Base-by-base conservation (phyloP, 2,329 filamentous ascomycete species). In the Colletotrichum sidae region DNA sequence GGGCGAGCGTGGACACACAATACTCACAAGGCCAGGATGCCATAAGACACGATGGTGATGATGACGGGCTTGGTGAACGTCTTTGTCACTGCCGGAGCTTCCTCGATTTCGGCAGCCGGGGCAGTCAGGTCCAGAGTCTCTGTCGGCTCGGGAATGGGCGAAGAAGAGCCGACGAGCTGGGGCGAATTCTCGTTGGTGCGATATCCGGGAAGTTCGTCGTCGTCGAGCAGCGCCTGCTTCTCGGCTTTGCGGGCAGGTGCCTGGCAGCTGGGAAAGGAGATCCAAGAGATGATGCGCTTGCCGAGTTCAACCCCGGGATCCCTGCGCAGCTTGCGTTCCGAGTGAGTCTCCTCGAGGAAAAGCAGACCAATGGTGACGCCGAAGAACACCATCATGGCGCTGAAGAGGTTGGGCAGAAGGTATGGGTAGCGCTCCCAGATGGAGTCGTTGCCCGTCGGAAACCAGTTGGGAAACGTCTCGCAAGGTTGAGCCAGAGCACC, bases 331-430 rank as follows among this genome's bases (percentile, higher is more conserved):
- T 92, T 97, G 81, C 92, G 92, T 75, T 92, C 89, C 54, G 90
- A 86, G 74, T 99, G 96, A 1, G 96, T 98, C 80, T 99, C 96
- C 75, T 99, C 94, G 60, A 99, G 83, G 74, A 97, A 97, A 17
- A 97, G 79, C 59, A 96, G 82, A 15, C 94, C 94, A 57, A 96
- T 85, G 4, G 90, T 75, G 51, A 97, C 90, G 15, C 94, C 93
- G 68, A 92, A 82, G 44, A 90, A 79, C 9, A 97, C 90, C 13
- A 96, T 88, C n/a, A 83, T 81, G 38, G 93, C 90, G 77, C 94
- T 97, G 70, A 97, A 91, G n/a, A 97, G 79, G 77, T 97, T 97
- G 41, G 94, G 94, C 54, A 97, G 86, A 44, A 98, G 86, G 77
- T 97, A 99, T 0, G 96, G 96, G 76, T 91, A 98, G 44, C 81